Base-by-base conservation (phyloP, 495 filamentous ascomycete species). In the Sabuloglossum arenarium region DNA sequence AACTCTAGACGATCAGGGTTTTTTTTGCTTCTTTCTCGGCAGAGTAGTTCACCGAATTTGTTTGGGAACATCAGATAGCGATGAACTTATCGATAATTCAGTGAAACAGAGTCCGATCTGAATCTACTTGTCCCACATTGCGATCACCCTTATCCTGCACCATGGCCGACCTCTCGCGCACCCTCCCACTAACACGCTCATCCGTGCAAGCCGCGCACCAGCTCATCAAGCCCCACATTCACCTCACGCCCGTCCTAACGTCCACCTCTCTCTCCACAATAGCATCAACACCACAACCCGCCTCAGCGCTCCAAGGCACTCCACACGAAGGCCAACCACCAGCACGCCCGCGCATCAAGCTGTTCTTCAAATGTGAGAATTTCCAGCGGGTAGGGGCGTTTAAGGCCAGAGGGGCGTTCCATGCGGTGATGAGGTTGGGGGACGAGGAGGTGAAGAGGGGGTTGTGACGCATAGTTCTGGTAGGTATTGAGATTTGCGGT, bases 341-440 rank as follows among this genome's bases (percentile, higher is more conserved):
- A 1, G 79, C 80, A 11, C 67, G 62, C 10, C 86, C 88, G 0
- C 76, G 69, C 28, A 73, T 95, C 34, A 75, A 77, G 6, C 75
- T 98, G 59, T 89, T 84, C 69, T 94, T 98, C 76, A 98, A 98
- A 71, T 94, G 88, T 69, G 90, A 98, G 72, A 95, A 96, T 69
- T 75, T 81, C 34, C 90, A 96, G 70, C 80, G 79, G 47, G 81
- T 91, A 54, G 91, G 90, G 55, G 90, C 90, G 16, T 98, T 98
- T 71, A 98, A 98, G 70, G 81, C 79, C 21, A 73, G 90, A 0
- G 90, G 90, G 1, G 90, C 91, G 1, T 93, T 93, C 60, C 87
- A 96, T 71, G 90, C 90, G 1, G 64, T 98, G 45, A 71, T 79
- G 53, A 65, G 84, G n/a, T 66, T 98, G 59, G 78, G 77, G 55